These are phyloP conservation scores for Penicillium fimorum DNA, from an alignment of 495 filamentous ascomycete genomes.

Conservation along the genomic window DNA sequence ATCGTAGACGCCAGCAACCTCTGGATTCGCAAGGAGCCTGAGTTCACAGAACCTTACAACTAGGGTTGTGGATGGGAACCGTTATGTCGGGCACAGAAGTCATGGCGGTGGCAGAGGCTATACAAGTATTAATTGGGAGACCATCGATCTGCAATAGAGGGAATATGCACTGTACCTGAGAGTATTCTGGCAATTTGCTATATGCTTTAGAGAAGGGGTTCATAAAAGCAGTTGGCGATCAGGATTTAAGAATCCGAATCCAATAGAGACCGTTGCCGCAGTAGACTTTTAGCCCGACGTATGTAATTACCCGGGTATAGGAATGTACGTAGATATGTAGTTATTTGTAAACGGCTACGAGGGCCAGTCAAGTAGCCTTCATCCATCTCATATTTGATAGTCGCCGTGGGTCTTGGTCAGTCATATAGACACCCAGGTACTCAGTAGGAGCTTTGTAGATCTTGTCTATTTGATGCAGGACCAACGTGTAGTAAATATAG, in stretches of 20 bases:
- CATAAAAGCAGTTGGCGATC: too few relatives aligned
- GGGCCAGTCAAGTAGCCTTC: not conserved
- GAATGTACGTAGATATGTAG: not conserved
- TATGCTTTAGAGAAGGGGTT: too few relatives aligned
- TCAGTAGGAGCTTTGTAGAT: not conserved
- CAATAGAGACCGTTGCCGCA: too few relatives aligned
- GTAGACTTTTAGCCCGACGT: too few relatives aligned
- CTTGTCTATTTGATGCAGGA: not conserved
- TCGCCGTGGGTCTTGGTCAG: not conserved
- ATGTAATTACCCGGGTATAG: not conserved
- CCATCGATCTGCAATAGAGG: too few relatives aligned
- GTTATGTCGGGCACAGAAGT: too few relatives aligned
- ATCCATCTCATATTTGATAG: not conserved
- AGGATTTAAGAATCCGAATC: too few relatives aligned
- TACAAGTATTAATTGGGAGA: too few relatives aligned
- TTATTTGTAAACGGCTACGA: not conserved
- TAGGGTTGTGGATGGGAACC: too few relatives aligned
- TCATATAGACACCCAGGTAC: not conserved
- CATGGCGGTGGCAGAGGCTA: too few relatives aligned
- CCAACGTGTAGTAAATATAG: not conserved
- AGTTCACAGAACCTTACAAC: slow-evolving; percentile 18
- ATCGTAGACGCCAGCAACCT: slow-evolving; percentile 24
- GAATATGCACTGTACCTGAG: too few relatives aligned
- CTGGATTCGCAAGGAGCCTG: slow-evolving; percentile 23
- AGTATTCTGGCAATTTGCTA: too few relatives aligned